These are phyloP conservation scores for Trypanosoma cruzi DNA, from an alignment of 208 protist genomes.

Conservation along the genomic window DNA sequence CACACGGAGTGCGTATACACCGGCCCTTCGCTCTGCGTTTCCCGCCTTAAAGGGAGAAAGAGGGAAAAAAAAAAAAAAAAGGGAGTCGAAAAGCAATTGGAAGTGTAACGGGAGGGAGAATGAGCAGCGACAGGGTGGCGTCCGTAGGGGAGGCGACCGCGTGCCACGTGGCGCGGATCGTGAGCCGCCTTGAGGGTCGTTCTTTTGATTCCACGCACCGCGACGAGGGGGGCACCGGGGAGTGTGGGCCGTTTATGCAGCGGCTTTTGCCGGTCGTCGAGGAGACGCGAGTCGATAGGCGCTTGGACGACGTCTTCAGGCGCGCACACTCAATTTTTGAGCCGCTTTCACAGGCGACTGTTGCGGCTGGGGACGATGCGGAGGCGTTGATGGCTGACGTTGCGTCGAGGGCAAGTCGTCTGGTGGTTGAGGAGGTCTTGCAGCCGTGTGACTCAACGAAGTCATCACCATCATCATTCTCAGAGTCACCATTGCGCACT, in stretches of 20 bases:
- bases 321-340: neutral
- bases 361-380: neutral
- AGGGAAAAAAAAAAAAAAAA: constrained; percentile 28
- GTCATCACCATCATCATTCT: neutral
- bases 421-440: constrained; percentile 8
- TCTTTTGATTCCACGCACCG: neutral
- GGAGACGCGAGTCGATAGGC: constrained; percentile 1
- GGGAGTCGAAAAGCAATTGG: constrained; percentile 6
- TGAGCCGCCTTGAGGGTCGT: neutral
- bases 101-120: neutral
- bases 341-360: neutral
- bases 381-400: neutral
- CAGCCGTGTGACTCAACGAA: neutral
- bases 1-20: too few relatives aligned
- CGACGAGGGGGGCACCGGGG: too few relatives aligned
- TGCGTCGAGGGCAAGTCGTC: neutral
- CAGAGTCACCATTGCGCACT: neutral
- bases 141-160: neutral
- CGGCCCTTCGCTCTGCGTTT: too few relatives aligned
- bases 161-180: neutral
- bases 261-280: constrained; percentile 3
- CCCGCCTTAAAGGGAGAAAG: neutral
- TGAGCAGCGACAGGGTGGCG: neutral
- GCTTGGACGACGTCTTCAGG: constrained; percentile 13
- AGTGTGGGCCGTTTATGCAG: constrained; percentile 18